A percentile compares a stretch with the other conserved stretches of the same genome.
Evolutionary conservation across 345 rosid species (phyloP).

Genomic region (Capsella bursapastoris): DNA sequence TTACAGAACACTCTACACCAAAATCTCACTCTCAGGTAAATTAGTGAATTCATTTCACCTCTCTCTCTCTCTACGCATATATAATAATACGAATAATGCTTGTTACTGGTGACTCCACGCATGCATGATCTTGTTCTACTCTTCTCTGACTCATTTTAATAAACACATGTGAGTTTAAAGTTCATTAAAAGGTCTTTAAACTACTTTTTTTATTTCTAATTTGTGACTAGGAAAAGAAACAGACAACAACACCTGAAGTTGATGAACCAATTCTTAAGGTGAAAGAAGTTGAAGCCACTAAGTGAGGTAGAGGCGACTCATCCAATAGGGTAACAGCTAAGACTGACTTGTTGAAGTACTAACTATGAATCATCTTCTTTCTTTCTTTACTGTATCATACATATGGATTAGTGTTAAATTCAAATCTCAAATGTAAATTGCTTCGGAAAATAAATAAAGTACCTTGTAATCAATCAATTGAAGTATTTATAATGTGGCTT

Average conservation of each 20-base stretch:
- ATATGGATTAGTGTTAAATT: not conserved
- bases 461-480: not conserved
- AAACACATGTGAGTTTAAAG: not conserved
- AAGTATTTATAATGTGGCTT: not conserved
- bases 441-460: not conserved
- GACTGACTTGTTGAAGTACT: slow-evolving; percentile 45
- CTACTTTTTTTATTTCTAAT: not conserved
- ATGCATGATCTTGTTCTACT: not conserved
- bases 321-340: slow-evolving; percentile 48
- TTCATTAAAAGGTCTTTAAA: not conserved
- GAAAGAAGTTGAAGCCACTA: slow-evolving; percentile 48
- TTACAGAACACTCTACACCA: slow-evolving; percentile 54
- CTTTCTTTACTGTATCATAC: not conserved
- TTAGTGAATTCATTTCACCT: not conserved
- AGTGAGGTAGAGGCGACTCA: slow-evolving; percentile 35
- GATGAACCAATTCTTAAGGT: slow-evolving; percentile 45
- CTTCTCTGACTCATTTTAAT: not conserved
- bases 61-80: not conserved
- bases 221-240: slow-evolving; percentile 39
- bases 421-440: slow-evolving; percentile 19
- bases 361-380: not conserved
- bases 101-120: not conserved
- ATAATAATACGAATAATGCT: not conserved
- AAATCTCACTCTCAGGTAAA: slow-evolving; percentile 52
- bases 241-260: slow-evolving; percentile 22